These are phyloP conservation scores for Daedaleopsis sinensis DNA, from an alignment of 768 basidiomycete species.

Conservation along the genomic window DNA sequence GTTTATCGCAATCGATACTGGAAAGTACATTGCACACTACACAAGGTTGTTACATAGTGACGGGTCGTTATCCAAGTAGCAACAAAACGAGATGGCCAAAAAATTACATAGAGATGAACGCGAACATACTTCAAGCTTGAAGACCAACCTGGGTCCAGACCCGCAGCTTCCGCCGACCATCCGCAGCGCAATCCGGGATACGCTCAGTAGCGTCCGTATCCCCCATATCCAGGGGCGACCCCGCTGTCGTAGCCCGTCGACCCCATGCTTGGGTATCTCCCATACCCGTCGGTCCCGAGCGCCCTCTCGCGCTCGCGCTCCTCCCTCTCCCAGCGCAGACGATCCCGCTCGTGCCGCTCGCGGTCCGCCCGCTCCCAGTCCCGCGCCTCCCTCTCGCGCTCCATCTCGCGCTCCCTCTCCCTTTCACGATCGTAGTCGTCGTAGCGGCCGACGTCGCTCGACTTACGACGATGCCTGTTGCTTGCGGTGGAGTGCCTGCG, in stretches of 20 bases:
- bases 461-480: constrained; percentile 16
- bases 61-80: no score
- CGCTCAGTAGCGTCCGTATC: neutral
- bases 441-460: constrained; percentile 6
- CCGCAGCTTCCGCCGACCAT: neutral
- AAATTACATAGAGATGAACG: neutral
- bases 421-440: constrained; percentile 10
- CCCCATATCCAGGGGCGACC: neutral
- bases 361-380: constrained; percentile 8
- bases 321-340: constrained; percentile 5
- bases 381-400: neutral
- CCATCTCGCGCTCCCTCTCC: neutral
- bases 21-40: neutral
- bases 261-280: neutral
- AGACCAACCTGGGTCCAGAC: no score
- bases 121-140: neutral
- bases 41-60: neutral
- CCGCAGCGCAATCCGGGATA: neutral
- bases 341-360: constrained; percentile 5
- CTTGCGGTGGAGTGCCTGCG: constrained; percentile 16
- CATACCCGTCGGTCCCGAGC: neutral
- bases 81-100: neutral
- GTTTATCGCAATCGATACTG: neutral
- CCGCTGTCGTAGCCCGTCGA: neutral
- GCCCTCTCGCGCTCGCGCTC: neutral